These are phyloP conservation scores for Endocarpon pusillum DNA, from an alignment of 495 filamentous ascomycete genomes.

Conservation along the genomic window DNA sequence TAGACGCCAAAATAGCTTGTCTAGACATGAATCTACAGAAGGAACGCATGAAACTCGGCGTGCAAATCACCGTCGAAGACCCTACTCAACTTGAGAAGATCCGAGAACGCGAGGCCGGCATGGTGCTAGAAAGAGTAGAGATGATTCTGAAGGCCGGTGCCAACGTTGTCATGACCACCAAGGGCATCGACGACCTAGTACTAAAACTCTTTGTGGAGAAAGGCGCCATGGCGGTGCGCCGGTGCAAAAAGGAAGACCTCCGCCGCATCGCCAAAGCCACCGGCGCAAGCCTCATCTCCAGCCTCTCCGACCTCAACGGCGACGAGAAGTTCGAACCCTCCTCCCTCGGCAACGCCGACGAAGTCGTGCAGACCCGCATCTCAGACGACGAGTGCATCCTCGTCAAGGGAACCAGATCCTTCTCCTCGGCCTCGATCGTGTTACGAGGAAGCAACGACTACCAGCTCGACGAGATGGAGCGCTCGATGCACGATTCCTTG, in stretches of 20 bases:
- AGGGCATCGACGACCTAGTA: constrained; percentile 93
- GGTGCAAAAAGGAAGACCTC: constrained; percentile 98
- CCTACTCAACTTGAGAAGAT: constrained; percentile 96
- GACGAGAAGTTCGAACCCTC: constrained; percentile 93
- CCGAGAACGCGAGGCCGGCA: constrained; percentile 72
- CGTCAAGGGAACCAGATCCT: constrained; percentile 86
- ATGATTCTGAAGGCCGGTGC: constrained; percentile 96
- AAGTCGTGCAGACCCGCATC: constrained; percentile 91
- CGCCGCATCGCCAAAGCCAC: constrained; percentile 91
- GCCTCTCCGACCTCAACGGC: constrained; percentile 88
- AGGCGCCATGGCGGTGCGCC: constrained; percentile 87
- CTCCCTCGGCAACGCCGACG: constrained; percentile 77
- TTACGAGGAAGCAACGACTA: constrained; percentile 93
- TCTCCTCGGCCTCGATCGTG: constrained; percentile 89
- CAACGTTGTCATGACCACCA: constrained; percentile 91
- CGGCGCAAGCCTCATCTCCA: constrained; percentile 79
- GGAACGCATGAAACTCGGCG: constrained; percentile 95
- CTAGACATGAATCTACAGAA: constrained; percentile 98
- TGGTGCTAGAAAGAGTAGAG: constrained; percentile 87
- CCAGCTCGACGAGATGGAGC: constrained; percentile 97
- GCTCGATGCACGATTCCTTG: constrained; percentile 90
- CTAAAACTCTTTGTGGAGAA: constrained; percentile 90
- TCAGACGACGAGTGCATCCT: constrained; percentile 98
- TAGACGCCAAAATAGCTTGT: constrained; percentile 90
- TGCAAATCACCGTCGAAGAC: constrained; percentile 96